Conservation (phyloP, 164 flowering plant species). For the Nymphaea thermarum region DNA sequence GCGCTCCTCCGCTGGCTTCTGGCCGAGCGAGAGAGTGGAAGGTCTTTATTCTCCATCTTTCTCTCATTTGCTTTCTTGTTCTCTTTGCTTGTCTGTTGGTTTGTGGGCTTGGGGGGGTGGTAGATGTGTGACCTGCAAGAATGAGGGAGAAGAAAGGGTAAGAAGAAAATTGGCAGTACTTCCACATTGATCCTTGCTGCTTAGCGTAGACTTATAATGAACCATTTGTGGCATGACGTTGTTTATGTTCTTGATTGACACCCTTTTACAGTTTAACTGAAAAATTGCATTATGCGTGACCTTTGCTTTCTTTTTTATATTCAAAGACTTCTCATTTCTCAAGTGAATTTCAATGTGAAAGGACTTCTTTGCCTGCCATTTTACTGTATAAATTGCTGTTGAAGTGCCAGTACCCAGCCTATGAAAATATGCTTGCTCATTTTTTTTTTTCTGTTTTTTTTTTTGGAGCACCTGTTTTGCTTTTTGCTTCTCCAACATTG, state of each 20-base stretch:
- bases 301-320: background rate
- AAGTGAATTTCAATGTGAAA: background rate
- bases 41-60: constrained; percentile 19
- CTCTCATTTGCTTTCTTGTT: background rate
- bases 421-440: background rate
- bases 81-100: background rate
- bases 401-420: background rate
- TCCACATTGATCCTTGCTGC: too few relatives aligned
- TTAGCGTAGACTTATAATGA: too few relatives aligned
- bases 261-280: too few relatives aligned
- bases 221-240: too few relatives aligned
- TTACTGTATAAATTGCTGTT: background rate
- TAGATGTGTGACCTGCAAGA: too few relatives aligned
- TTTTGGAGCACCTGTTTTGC: background rate
- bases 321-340: background rate
- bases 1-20: constrained; percentile 74
- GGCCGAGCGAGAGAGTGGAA: constrained; percentile 41
- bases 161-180: too few relatives aligned
- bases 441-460: background rate
- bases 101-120: too few relatives aligned
- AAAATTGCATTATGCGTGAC: too few relatives aligned
- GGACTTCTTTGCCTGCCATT: background rate
- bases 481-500: background rate
- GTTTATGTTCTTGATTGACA: too few relatives aligned
- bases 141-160: too few relatives aligned